phyloP scores from a whole-genome alignment of 306 rosid species.

The Nissolia schottii region DNA sequence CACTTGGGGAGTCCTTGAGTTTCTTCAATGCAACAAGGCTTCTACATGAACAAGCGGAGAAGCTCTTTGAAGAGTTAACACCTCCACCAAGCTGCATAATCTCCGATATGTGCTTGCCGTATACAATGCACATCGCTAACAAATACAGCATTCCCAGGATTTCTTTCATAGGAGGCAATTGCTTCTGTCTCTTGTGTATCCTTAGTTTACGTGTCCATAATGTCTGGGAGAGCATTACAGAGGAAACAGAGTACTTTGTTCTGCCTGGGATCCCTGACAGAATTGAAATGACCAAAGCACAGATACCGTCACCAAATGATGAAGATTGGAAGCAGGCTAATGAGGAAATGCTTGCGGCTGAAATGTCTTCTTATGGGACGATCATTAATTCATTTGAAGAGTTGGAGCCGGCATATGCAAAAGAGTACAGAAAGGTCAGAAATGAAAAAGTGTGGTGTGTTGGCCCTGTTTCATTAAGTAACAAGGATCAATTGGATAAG shows the following conservation, averaged over 20 bases:
- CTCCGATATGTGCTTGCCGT: slow-evolving; percentile 53
- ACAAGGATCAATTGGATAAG: slow-evolving; percentile 32
- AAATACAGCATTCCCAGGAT: slow-evolving; percentile 52
- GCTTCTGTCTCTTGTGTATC: slow-evolving; percentile 13
- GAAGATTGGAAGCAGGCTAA: slow-evolving; percentile 12
- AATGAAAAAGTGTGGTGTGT: slow-evolving; percentile 45
- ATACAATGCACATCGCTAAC: no score
- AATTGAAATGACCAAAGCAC: slow-evolving; percentile 41
- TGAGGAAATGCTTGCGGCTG: slow-evolving; percentile 34
- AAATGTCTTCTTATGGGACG: slow-evolving; percentile 30
- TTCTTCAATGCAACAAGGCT: slow-evolving; percentile 28
- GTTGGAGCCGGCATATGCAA: slow-evolving; percentile 29
- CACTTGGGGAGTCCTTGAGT: not conserved
- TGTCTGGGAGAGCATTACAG: not conserved
- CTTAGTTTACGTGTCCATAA: not conserved
- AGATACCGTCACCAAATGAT: not conserved
- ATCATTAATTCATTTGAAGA: slow-evolving; percentile 46
- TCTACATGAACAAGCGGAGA: slow-evolving; percentile 30
- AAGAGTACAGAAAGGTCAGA: slow-evolving; percentile 14
- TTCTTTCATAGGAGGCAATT: slow-evolving; percentile 30
- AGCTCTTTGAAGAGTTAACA: slow-evolving; percentile 26
- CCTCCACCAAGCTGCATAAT: slow-evolving; percentile 49
- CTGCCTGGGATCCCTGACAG: slow-evolving; percentile 2
- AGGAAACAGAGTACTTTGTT: slow-evolving; percentile 28
- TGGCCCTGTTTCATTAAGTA: slow-evolving; percentile 44